These are phyloP conservation scores for Eucalyptus pumila DNA, from an alignment of 345 rosid genomes.

Conservation along the genomic window DNA sequence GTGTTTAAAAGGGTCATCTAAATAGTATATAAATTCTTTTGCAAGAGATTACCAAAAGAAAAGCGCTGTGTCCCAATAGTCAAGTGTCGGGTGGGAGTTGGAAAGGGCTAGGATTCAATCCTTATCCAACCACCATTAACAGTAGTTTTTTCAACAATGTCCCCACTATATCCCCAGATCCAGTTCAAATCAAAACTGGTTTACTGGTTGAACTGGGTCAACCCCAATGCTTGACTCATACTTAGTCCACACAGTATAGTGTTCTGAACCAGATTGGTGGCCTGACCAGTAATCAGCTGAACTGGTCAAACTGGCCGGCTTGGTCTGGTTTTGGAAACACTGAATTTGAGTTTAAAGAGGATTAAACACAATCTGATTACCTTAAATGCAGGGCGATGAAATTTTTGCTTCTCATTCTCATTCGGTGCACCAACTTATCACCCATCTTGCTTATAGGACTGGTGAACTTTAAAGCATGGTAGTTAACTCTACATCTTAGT, in stretches of 20 bases:
- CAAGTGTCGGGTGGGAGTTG: background rate
- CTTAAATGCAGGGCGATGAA: slow-evolving; percentile 92
- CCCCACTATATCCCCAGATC: background rate
- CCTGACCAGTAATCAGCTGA: background rate
- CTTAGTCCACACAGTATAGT: background rate
- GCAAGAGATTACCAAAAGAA: background rate
- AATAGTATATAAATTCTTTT: background rate
- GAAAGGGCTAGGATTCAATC: background rate
- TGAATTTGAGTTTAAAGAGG: background rate
- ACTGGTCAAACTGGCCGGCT: background rate
- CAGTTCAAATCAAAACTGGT: background rate
- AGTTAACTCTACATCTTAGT: slow-evolving; percentile 93
- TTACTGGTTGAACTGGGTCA: background rate
- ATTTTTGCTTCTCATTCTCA: slow-evolving; percentile 74
- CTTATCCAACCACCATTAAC: background rate
- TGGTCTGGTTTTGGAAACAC: background rate
- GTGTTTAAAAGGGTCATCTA: background rate
- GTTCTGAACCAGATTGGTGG: background rate
- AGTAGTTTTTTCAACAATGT: background rate
- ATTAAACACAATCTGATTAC: slow-evolving; percentile 11
- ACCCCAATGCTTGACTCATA: background rate
- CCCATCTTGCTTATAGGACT: slow-evolving; percentile 78
- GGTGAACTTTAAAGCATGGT: slow-evolving; percentile 82
- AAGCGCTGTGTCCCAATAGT: background rate
- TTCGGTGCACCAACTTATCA: slow-evolving; percentile 44